Evolutionary conservation across 345 rosid species (phyloP), one percentile per base, ranked within the genome.

Genomic region (Pistacia atlantica): DNA sequence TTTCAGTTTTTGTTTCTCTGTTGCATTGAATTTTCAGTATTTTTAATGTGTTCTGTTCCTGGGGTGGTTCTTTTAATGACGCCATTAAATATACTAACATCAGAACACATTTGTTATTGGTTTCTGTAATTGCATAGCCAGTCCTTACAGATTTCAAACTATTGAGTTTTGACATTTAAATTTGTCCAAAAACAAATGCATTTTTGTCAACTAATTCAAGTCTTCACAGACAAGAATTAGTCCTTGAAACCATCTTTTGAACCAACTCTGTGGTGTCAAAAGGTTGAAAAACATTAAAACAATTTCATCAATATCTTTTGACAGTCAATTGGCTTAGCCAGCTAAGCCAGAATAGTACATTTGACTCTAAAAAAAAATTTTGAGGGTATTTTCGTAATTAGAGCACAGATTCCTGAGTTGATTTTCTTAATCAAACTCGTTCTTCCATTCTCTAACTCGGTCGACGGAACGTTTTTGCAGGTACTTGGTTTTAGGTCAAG

Each of bases 401-500:
- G 9, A 2, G 1, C 0, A 22, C n/a, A 14, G 46, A 60, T 46
- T 11, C 37, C 8, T 4, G 58, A 17, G 67, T 73, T 22, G 11
- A 62, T 57, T 31, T 38, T 5, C 33, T n/a, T 18, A 56, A 56
- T 45, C 20, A 6, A n/a, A 66, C 54, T 65, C 55, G 70, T 59
- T 38, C 6, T 37, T 22, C 46, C 1, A 7, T 42, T 12, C 13
- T 11, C 31, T 22, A 16, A 72, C 68, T 62, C 69, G 11, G 16
- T 28, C 18, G 58, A n/a, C 70, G 20, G 54, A 20, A 42, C 1
- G 6, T 42, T 42, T 4, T 37, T 37, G 20, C 51, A 96, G 99
- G 88, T 96, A 91, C 78, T 73, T 83, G 79, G 90, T 93, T 48
- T 73, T 93, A 57, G 99, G 99, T 22, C 95, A 93, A 85, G 99